These are phyloP conservation scores for Luffa aegyptiaca DNA, from an alignment of 306 rosid species.

Conservation along the genomic window DNA sequence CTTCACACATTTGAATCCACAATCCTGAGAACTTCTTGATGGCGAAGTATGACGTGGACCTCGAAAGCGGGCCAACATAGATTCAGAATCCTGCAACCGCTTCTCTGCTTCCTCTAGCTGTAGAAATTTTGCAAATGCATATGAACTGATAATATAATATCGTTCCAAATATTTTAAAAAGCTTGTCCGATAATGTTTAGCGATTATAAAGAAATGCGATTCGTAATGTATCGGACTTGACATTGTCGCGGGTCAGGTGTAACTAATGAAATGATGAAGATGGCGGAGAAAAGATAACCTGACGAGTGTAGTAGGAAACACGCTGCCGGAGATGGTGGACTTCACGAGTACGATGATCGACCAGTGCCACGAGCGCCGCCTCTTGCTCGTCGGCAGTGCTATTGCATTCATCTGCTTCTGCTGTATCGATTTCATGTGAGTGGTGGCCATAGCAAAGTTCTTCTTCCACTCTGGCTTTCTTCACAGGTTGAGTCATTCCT, in stretches of 20 bases:
- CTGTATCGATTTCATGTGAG: background rate
- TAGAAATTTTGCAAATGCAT: slow-evolving; percentile 14
- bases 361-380: slow-evolving; percentile 63
- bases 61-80: slow-evolving; percentile 68
- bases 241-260: background rate
- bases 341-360: slow-evolving; percentile 74
- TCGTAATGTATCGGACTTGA: background rate
- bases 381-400: slow-evolving; percentile 45
- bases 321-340: slow-evolving; percentile 49
- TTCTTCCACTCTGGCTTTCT: background rate
- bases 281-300: slow-evolving; percentile 30
- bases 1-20: slow-evolving; percentile 35
- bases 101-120: slow-evolving; percentile 82
- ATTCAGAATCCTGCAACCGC: slow-evolving; percentile 51
- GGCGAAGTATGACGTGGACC: slow-evolving; percentile 17
- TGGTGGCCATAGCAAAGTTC: background rate
- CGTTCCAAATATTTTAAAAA: background rate
- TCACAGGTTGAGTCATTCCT: background rate
- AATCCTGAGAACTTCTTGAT: slow-evolving; percentile 13
- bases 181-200: background rate
- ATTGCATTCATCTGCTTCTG: background rate
- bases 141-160: slow-evolving; percentile 9
- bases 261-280: background rate
- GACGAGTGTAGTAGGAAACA: slow-evolving; percentile 44
- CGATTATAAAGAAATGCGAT: background rate